These are phyloP conservation scores for Candida nitratophila DNA, from an alignment of 805 yeast genomes.

Conservation along the genomic window DNA sequence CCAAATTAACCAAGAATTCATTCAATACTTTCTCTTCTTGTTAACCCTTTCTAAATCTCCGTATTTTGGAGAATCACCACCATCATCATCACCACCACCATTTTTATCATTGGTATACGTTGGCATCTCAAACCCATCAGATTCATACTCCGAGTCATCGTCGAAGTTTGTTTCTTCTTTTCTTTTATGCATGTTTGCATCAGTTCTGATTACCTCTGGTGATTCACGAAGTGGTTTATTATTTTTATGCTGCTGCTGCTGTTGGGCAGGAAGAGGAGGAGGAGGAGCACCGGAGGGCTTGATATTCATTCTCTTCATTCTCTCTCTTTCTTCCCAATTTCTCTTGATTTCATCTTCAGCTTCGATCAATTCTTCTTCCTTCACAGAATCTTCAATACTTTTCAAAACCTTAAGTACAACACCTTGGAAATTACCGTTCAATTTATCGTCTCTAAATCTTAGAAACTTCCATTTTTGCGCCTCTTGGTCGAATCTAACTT, in stretches of 20 bases:
- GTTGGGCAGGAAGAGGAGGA: constrained; percentile 10
- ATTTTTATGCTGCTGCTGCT: constrained; percentile 4
- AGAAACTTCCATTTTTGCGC: constrained; percentile 72
- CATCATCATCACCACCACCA: background rate
- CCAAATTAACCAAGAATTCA: no score
- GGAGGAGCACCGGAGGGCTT: constrained; percentile 2
- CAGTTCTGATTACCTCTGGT: background rate
- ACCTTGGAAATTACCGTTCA: constrained; percentile 75
- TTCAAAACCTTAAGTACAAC: constrained; percentile 78
- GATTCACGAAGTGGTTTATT: background rate
- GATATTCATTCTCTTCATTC: constrained; percentile 17
- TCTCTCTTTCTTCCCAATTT: constrained; percentile 57
- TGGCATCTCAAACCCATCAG: constrained; percentile 31
- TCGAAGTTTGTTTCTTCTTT: constrained; percentile 4
- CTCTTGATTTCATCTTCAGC: constrained; percentile 49
- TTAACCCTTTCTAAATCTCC: constrained; percentile 14
- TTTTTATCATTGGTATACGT: constrained; percentile 9
- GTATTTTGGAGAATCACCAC: constrained; percentile 19
- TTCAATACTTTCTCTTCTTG: constrained; percentile 9
- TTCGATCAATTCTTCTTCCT: constrained; percentile 63
- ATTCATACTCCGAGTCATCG: constrained; percentile 24
- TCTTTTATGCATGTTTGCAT: background rate
- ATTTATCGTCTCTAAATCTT: constrained; percentile 89
- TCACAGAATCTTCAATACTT: constrained; percentile 82
- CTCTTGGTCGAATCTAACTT: constrained; percentile 61